phyloP scores from a whole-genome alignment of 2,329 filamentous ascomycete species.

The Fusarium nisikadoi region DNA sequence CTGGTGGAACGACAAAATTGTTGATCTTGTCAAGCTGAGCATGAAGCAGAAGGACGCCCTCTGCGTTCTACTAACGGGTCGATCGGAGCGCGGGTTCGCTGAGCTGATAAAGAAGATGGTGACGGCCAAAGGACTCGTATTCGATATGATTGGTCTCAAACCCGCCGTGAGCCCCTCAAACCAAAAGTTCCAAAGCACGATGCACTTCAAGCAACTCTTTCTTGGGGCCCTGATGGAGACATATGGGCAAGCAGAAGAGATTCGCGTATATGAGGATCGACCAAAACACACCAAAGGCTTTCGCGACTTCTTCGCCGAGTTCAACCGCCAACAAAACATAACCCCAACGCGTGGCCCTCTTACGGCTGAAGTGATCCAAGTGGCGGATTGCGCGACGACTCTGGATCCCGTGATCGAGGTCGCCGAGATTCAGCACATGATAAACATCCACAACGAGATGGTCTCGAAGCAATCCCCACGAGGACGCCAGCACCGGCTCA shows the following conservation, averaged over 20 bases:
- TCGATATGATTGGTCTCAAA: slow-evolving; percentile 90
- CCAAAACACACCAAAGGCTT: slow-evolving; percentile 80
- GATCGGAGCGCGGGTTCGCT: slow-evolving; percentile 80
- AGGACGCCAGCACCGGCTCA: slow-evolving; percentile 59
- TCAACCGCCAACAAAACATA: slow-evolving; percentile 71
- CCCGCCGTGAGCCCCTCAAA: slow-evolving; percentile 83
- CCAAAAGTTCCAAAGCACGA: slow-evolving; percentile 82
- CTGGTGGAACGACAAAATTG: slow-evolving; percentile 96
- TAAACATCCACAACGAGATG: slow-evolving; percentile 84
- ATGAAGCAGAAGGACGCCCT: slow-evolving; percentile 86
- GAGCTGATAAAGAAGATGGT: slow-evolving; percentile 85
- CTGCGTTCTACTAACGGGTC: slow-evolving; percentile 87
- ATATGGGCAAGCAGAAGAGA: slow-evolving; percentile 83
- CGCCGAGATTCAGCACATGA: slow-evolving; percentile 86
- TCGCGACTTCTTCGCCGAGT: slow-evolving; percentile 81
- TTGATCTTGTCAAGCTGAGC: slow-evolving; percentile 81
- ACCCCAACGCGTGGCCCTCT: slow-evolving; percentile 71
- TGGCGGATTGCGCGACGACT: slow-evolving; percentile 77
- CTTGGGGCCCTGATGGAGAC: slow-evolving; percentile 85
- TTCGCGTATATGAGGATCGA: slow-evolving; percentile 78
- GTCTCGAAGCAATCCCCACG: slow-evolving; percentile 49
- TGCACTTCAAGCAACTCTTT: slow-evolving; percentile 92
- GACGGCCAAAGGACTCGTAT: slow-evolving; percentile 79
- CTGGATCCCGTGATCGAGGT: slow-evolving; percentile 84
- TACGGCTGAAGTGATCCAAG: slow-evolving; percentile 83